Percentiles rank a stretch among this genome's conserved stretches.
phyloP scores from a whole-genome alignment of 768 basidiomycete species.

The Trichaptum fuscoviolaceum region DNA sequence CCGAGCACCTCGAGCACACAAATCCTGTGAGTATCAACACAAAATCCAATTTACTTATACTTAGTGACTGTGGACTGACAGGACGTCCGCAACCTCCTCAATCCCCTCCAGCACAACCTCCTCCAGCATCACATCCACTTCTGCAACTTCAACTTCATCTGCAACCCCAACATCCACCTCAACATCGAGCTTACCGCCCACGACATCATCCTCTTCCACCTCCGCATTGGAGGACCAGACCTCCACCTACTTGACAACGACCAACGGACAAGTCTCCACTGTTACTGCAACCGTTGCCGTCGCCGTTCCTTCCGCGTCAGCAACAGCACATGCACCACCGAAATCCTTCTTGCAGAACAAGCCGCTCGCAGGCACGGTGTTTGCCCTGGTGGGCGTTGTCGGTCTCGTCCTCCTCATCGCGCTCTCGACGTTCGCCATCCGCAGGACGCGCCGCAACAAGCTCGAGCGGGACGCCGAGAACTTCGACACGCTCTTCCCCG shows the following conservation, averaged over 20 bases:
- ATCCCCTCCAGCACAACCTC: conserved; percentile 5
- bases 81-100: conserved; percentile 9
- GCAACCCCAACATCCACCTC: conserved; percentile 11
- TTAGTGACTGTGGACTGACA: conserved; percentile 19
- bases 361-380: conserved; percentile 54
- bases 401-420: conserved; percentile 41
- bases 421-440: conserved; percentile 40
- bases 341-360: conserved; percentile 58
- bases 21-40: conserved; percentile 23
- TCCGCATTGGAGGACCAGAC: neutral
- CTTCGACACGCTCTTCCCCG: conserved; percentile 40
- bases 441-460: conserved; percentile 40
- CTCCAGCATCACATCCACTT: conserved; percentile 9
- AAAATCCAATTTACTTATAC: conserved; percentile 4
- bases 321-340: conserved; percentile 12
- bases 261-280: conserved; percentile 28
- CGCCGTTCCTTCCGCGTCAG: conserved; percentile 17
- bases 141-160: conserved; percentile 7
- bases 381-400: conserved; percentile 45
- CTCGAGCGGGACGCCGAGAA: conserved; percentile 40
- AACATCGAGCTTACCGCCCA: conserved; percentile 14
- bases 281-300: conserved; percentile 25
- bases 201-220: conserved; percentile 11
- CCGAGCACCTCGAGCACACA: conserved; percentile 15
- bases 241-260: conserved; percentile 17